A percentile compares a stretch with the other conserved stretches of the same genome.
Conservation (phyloP, 306 rosid species). For the Rosa rugosa region DNA sequence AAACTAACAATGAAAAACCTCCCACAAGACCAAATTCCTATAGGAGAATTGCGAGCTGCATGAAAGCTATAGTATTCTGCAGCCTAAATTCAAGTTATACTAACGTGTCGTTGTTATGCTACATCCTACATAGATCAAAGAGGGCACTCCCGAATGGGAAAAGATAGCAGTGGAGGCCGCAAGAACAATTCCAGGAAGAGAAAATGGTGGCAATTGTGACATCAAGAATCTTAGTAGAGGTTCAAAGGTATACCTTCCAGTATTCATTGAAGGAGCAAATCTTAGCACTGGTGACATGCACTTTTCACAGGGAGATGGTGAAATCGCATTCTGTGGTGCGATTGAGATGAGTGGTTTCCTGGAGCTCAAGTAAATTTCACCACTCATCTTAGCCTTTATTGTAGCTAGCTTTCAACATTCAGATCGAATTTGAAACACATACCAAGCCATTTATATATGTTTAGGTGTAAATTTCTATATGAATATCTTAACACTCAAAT, state of each 20-base stretch:
- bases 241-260: constrained; percentile 85
- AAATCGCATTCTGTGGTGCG: constrained; percentile 88
- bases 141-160: constrained; percentile 70
- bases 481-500: no score
- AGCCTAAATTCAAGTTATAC: not conserved
- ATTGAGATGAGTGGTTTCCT: constrained; percentile 98
- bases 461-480: no score
- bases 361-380: constrained; percentile 63
- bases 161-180: constrained; percentile 85
- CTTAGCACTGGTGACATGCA: constrained; percentile 95
- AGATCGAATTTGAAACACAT: not conserved
- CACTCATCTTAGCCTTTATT: not conserved
- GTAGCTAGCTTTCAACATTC: not conserved
- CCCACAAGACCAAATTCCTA: not conserved
- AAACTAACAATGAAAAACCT: not conserved
- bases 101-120: not conserved
- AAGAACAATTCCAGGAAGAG: constrained; percentile 96
- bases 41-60: not conserved
- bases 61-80: not conserved
- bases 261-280: constrained; percentile 88
- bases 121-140: constrained; percentile 48
- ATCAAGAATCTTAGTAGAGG: constrained; percentile 87
- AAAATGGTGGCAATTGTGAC: constrained; percentile 96
- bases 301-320: constrained; percentile 93
- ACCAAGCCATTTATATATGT: not conserved